Conservation (phyloP, 2,329 filamentous ascomycete species). For the Stachybotrys chlorohalonatus region DNA sequence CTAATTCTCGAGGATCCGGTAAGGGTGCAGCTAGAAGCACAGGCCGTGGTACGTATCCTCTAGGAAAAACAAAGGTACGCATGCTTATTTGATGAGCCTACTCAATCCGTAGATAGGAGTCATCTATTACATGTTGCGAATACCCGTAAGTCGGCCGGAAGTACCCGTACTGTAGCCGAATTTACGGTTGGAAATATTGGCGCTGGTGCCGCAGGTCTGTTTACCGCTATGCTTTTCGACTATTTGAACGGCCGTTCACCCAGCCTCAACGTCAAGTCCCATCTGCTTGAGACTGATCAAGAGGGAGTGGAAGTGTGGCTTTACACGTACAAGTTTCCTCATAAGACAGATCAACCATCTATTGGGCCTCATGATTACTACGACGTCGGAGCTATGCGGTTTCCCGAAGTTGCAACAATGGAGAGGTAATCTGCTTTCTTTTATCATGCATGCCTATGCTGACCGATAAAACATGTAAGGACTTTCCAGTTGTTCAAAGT, state of each 20-base stretch:
- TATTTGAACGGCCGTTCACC: constrained; percentile 9
- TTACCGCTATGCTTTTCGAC: constrained; percentile 23
- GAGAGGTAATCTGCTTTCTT: constrained; percentile 3
- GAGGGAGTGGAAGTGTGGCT: constrained; percentile 24
- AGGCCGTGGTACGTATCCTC: background rate
- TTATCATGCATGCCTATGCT: background rate
- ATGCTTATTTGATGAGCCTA: background rate
- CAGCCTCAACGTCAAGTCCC: constrained; percentile 20
- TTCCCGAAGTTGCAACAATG: constrained; percentile 21
- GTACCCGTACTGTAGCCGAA: background rate
- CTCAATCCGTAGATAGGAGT: background rate
- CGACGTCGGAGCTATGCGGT: constrained; percentile 32
- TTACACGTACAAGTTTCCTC: constrained; percentile 23
- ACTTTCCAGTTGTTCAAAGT: constrained; percentile 10
- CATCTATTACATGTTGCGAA: background rate
- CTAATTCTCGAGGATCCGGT: background rate
- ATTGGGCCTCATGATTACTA: constrained; percentile 10
- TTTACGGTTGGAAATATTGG: constrained; percentile 25
- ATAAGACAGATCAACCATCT: background rate
- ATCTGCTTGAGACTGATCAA: constrained; percentile 24
- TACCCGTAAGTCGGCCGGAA: background rate
- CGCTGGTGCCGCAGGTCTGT: constrained; percentile 26
- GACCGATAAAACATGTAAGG: constrained; percentile 1
- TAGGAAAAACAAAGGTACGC: background rate
- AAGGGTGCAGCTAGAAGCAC: background rate